Evolutionary conservation across 2,329 filamentous ascomycete genomes (phyloP).

Genomic region (Fonsecaea monophora): DNA sequence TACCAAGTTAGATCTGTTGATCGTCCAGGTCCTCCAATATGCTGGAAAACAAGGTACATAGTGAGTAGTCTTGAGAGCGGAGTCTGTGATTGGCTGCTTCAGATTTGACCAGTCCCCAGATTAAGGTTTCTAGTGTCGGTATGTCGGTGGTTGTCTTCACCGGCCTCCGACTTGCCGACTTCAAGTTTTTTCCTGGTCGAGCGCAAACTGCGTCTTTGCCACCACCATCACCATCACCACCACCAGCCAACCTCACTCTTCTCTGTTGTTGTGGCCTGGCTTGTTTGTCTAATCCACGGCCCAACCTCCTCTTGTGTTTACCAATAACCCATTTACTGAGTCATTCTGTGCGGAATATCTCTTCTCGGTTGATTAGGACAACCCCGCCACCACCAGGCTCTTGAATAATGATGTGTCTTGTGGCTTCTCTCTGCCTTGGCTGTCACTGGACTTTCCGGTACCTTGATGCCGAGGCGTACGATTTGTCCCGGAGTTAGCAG

Average conservation of each 20-base stretch:
- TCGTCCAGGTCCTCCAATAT: conserved; percentile 9
- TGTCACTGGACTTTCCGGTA: neutral
- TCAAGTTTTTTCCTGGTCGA: conserved; percentile 11
- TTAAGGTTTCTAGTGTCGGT: conserved; percentile 16
- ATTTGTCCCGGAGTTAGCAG: neutral
- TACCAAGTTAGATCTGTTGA: conserved; percentile 7
- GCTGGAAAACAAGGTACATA: conserved; percentile 14
- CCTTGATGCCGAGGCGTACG: conserved; percentile 2
- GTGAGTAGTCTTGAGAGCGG: neutral
- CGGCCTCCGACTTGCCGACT: conserved; percentile 23
- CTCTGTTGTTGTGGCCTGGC: neutral
- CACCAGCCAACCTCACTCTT: conserved; percentile 7
- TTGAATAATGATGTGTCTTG: conserved; percentile 11
- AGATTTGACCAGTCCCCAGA: neutral
- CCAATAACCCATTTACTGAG: neutral
- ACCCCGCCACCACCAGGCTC: neutral
- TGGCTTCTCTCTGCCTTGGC: conserved; percentile 9
- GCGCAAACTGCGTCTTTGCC: neutral
- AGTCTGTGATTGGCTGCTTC: conserved; percentile 22
- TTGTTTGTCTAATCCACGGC: neutral
- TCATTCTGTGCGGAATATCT: neutral
- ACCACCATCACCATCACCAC: neutral
- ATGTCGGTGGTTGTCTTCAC: neutral
- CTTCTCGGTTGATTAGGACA: neutral
- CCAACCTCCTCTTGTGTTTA: conserved; percentile 10